Evolutionary conservation across 1,284 basidiomycete genomes (phyloP).

Genomic region (Neolentinus lepideus): DNA sequence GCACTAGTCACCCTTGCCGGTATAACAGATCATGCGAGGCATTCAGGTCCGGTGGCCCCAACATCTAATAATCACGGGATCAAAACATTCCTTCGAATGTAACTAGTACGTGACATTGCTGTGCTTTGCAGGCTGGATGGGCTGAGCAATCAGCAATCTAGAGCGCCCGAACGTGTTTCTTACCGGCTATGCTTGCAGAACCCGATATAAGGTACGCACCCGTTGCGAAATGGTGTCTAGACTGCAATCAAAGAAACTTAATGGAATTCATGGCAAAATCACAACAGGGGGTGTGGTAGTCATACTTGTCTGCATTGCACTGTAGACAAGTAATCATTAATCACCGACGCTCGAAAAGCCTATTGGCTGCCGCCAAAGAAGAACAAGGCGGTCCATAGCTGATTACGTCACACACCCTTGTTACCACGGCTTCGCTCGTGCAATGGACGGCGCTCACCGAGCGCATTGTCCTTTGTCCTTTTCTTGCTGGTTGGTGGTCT

Average conservation of each 20-base stretch:
- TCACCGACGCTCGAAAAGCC: neutral
- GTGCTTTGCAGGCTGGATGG: too few species aligned
- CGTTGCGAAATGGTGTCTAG: too few species aligned
- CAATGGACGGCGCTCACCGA: neutral
- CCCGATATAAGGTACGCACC: too few species aligned
- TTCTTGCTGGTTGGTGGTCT: neutral
- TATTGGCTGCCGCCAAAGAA: neutral
- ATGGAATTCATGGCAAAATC: too few species aligned
- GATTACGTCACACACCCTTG: conserved; percentile 1
- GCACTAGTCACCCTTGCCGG: neutral
- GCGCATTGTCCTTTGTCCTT: neutral
- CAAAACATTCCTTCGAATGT: too few species aligned
- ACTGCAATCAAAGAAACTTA: too few species aligned
- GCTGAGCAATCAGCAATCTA: too few species aligned
- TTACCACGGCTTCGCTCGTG: conserved; percentile 1
- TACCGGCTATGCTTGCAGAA: too few species aligned
- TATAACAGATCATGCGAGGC: neutral
- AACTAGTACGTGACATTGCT: too few species aligned
- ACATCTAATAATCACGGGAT: neutral
- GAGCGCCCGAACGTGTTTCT: too few species aligned
- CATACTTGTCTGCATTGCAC: too few species aligned
- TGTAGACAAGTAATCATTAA: neutral
- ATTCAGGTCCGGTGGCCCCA: neutral
- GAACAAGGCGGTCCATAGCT: neutral
- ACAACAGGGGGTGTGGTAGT: too few species aligned